These are phyloP conservation scores for Sechiopsis laciniata DNA, from an alignment of 306 rosid species.

Conservation along the genomic window DNA sequence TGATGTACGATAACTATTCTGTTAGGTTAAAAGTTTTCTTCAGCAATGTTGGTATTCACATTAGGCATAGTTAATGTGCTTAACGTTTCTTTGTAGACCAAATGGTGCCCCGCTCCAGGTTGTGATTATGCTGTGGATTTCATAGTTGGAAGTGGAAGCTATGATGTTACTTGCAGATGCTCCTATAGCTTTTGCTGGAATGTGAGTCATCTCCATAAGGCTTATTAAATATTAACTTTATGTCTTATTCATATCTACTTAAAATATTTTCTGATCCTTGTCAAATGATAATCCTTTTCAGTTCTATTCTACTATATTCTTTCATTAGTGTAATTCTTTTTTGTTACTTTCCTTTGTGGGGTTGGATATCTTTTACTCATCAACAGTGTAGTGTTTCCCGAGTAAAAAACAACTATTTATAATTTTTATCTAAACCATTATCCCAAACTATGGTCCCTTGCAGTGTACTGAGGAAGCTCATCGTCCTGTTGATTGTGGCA, in stretches of 20 bases:
- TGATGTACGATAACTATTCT: neutral
- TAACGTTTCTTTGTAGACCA: conserved; percentile 40
- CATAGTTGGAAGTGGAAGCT: conserved; percentile 78
- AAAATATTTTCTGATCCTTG: neutral
- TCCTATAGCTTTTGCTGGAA: conserved; percentile 92
- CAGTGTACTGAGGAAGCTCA: conserved; percentile 97
- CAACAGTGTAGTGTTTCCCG: neutral
- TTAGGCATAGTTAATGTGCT: conserved; percentile 4
- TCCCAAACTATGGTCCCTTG: conserved; percentile 22
- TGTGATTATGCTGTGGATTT: conserved; percentile 84
- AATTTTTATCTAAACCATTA: neutral
- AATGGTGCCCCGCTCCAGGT: conserved; percentile 98
- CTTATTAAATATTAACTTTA: neutral
- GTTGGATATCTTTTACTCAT: neutral
- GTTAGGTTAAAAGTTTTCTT: neutral
- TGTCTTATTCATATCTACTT: neutral
- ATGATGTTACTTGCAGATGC: conserved; percentile 88
- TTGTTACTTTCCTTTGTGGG: neutral
- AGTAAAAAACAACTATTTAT: neutral
- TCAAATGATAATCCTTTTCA: neutral
- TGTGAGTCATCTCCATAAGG: conserved; percentile 32
- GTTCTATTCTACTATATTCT: neutral
- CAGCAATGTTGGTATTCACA: neutral
- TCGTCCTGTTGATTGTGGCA: conserved; percentile 91
- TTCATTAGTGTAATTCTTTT: neutral